Evolutionary conservation across 208 protist species (phyloP), one percentile per base, ranked within the genome.

Genomic region (Leptomonas seymouri): DNA sequence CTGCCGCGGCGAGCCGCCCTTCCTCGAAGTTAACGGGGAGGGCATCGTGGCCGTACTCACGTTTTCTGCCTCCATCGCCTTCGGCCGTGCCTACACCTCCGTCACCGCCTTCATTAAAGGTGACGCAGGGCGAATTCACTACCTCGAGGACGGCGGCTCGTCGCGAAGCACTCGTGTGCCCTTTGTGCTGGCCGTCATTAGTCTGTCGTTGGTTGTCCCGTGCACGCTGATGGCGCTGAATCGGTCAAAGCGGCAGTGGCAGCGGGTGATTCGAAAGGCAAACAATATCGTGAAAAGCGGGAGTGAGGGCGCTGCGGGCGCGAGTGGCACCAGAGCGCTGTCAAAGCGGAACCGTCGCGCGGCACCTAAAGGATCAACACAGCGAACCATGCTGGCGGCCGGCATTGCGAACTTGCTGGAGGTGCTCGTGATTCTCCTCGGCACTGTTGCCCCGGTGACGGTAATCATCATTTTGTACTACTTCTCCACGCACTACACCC

Each of bases 21-120:
- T 91, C 59, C 64, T 95, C 23, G 85, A 93, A 55, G 70, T 89
- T 45, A 93, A 92, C 64, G 84, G 86, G 23, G 90, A 93, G 64
- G 87, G 84, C 31, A 76, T 91, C 49, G 87, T 95, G 9, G 90
- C 87, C 0, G 63, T 90, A 64, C 68, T 92, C 4, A 78, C 78
- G 58, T 93, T 91, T 56, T 58, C 79, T 8, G 73, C 74, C 36
- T 78, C 87, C 1, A 80, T 91, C 44, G 74, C 67, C 7, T 90
- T 93, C 69, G 74, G 72, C 57, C 79, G 86, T 53, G 59, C 81
- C 23, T 91, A 95, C 80, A 74, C 74, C 9, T 56, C 76, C 44
- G 63, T 90, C 18, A 46, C 49, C 14, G 69, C 63, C 25, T 85
- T 85, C 74, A 77, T 89, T 49, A 50, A 42, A 0, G 20, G 36